Conservation (phyloP, 768 basidiomycete genomes). For the Auricularia heimuer region DNA sequence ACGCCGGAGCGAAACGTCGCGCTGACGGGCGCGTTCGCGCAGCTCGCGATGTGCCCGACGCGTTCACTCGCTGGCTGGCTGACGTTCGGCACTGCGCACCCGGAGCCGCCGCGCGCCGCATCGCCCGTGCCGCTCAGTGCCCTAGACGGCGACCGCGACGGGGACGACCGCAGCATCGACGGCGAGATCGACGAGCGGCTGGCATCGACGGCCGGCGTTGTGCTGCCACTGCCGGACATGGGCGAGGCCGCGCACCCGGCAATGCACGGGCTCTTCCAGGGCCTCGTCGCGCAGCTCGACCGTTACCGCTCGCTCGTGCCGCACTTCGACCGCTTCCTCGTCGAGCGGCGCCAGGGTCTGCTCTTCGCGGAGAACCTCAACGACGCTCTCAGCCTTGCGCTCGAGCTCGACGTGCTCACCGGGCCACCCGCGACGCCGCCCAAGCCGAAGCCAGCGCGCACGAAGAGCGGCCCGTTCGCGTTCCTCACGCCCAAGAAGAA, state of each 20-base stretch:
- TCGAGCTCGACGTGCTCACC: constrained; percentile 40
- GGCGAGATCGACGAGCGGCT: constrained; percentile 59
- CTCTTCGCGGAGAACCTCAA: constrained; percentile 86
- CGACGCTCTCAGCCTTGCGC: constrained; percentile 69
- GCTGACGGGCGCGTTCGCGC: constrained; percentile 71
- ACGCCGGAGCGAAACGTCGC: constrained; percentile 81
- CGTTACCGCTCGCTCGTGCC: constrained; percentile 65
- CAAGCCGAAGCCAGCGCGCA: not conserved
- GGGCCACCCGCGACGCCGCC: not conserved
- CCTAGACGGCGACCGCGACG: constrained; percentile 34
- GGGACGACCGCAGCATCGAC: constrained; percentile 77
- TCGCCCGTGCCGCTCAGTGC: constrained; percentile 13
- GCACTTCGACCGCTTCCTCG: constrained; percentile 73
- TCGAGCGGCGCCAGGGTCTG: constrained; percentile 80
- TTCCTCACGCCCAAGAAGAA: constrained; percentile 73
- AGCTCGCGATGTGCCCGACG: constrained; percentile 75
- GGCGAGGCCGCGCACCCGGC: constrained; percentile 69
- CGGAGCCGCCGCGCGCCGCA: constrained; percentile 6
- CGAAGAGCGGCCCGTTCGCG: constrained; percentile 45
- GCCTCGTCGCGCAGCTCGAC: constrained; percentile 73
- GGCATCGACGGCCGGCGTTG: constrained; percentile 49
- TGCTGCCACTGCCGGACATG: constrained; percentile 27
- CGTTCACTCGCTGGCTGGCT: constrained; percentile 86
- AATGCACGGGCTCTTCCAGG: constrained; percentile 70
- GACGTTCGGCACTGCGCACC: constrained; percentile 37